Percentiles rank a stretch among this genome's conserved stretches.
Conservation (phyloP, 1,139 yeast species). For the Arxiozyma telluris region DNA sequence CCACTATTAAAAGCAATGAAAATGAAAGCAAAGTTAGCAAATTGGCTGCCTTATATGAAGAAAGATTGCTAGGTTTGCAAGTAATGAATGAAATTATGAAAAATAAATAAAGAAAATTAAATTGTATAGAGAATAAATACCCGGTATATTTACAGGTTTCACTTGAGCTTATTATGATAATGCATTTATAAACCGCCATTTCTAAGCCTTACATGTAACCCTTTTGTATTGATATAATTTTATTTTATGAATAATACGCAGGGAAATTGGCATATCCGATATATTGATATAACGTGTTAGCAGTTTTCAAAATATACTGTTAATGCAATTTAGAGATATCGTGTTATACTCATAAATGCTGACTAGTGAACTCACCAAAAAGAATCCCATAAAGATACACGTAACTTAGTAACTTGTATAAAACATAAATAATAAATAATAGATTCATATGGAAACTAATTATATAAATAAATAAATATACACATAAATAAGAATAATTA, state of each 20-base stretch:
- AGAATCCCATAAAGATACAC: not conserved
- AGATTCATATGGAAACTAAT: not conserved
- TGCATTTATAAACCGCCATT: no score
- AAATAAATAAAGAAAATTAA: slow-evolving; percentile 4
- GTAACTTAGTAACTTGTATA: not conserved
- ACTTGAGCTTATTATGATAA: no score
- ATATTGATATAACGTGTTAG: not conserved
- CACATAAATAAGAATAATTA: not conserved
- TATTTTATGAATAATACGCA: no score
- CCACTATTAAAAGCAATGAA: slow-evolving; percentile 41
- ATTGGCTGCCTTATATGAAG: slow-evolving; percentile 48
- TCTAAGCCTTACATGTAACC: no score
- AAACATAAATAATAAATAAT: not conserved
- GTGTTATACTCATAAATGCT: not conserved
- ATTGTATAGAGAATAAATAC: no score
- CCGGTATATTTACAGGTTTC: no score
- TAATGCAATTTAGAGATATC: no score
- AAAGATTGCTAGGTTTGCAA: slow-evolving; percentile 45
- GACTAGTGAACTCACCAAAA: not conserved
- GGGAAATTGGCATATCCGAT: no score
- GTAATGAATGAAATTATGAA: slow-evolving; percentile 32
- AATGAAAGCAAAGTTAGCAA: slow-evolving; percentile 39
- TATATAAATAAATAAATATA: slow-evolving; percentile 4
- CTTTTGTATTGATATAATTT: no score
- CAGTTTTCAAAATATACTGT: not conserved